Evolutionary conservation across 176 grass and related monocot species (phyloP).

Genomic region (Rhynchospora pubera): DNA sequence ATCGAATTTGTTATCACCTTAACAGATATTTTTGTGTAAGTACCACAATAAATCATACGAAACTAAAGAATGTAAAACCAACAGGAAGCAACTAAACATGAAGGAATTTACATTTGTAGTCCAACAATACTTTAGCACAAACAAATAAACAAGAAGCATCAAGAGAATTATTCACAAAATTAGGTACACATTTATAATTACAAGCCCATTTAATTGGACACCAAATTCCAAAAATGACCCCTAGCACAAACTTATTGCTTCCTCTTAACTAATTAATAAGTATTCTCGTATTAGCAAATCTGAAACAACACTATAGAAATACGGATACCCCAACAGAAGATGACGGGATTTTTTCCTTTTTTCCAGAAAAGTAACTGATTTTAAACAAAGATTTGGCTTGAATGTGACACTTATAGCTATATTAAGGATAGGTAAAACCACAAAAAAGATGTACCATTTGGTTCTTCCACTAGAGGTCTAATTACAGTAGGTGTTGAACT

Average conservation of each 20-base stretch:
- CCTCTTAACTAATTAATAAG: not conserved
- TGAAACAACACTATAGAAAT: not conserved
- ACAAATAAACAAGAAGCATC: not conserved
- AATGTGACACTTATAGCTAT: not conserved
- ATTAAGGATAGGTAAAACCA: not conserved
- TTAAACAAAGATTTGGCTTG: not conserved
- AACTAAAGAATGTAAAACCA: not conserved
- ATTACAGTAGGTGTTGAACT: not conserved
- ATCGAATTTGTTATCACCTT: not conserved
- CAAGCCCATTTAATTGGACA: not conserved
- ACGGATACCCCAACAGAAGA: not conserved
- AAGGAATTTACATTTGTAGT: not conserved
- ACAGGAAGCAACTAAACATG: not conserved
- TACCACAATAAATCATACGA: not conserved
- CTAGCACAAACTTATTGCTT: not conserved
- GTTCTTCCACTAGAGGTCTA: not conserved
- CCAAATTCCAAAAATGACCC: not conserved
- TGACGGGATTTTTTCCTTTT: not conserved
- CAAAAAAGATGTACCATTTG: not conserved
- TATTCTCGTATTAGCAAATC: not conserved
- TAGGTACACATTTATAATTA: not conserved
- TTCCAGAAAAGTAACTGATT: not conserved
- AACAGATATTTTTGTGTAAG: not conserved
- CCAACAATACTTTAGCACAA: not conserved
- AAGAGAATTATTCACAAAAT: not conserved